These are phyloP conservation scores for Colletotrichum abscissum DNA, from an alignment of 2,329 filamentous ascomycete genomes.

Conservation along the genomic window DNA sequence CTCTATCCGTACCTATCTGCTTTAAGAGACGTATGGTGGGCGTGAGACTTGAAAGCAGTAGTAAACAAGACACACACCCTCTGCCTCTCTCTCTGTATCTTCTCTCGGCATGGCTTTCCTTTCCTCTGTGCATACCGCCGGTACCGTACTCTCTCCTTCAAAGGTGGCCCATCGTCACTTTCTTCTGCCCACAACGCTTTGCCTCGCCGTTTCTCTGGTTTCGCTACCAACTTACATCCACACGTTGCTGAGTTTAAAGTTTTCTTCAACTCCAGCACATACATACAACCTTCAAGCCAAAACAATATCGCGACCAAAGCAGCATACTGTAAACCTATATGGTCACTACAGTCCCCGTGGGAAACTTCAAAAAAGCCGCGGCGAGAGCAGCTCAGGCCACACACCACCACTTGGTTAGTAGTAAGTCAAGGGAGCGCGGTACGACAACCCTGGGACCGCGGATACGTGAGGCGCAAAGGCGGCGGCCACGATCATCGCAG, in stretches of 20 bases:
- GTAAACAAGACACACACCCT: neutral
- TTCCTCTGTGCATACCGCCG: neutral
- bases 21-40: neutral
- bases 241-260: neutral
- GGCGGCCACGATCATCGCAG: conserved; percentile 22
- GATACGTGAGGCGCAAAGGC: conserved; percentile 3
- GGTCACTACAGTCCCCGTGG: neutral
- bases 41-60: neutral
- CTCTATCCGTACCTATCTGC: neutral
- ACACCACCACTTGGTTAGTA: neutral
- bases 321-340: neutral
- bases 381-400: neutral
- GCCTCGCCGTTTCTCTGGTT: neutral
- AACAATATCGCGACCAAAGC: neutral
- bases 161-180: neutral
- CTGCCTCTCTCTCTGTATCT: neutral
- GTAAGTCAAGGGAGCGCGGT: conserved; percentile 1
- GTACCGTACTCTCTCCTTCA: neutral
- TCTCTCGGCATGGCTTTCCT: neutral
- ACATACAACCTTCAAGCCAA: neutral
- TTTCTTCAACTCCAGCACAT: neutral
- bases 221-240: neutral
- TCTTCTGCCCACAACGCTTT: neutral
- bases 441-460: neutral
- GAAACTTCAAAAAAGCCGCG: neutral